A percentile compares a stretch with the other conserved stretches of the same genome.
phyloP scores from a whole-genome alignment of 2,329 filamentous ascomycete species.

The Aureobasidium namibiae region DNA sequence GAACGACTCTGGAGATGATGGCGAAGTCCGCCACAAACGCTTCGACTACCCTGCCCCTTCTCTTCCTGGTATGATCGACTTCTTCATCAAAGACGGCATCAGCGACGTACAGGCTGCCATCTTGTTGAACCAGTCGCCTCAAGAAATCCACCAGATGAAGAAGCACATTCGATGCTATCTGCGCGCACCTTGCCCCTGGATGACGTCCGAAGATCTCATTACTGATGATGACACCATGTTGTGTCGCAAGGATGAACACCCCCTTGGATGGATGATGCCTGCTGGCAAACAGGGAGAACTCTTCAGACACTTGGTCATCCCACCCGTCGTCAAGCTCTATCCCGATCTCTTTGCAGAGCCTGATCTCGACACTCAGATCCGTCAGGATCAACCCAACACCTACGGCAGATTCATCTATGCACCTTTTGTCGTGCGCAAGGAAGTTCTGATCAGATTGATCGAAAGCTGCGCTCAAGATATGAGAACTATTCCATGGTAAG shows the following conservation, averaged over 20 bases:
- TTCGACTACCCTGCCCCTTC: background rate
- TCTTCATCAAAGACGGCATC: background rate
- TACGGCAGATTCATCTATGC: background rate
- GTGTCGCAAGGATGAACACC: background rate
- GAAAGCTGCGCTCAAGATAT: background rate
- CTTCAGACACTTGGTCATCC: background rate
- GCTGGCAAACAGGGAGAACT: background rate
- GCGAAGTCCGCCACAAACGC: background rate
- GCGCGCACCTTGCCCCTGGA: background rate
- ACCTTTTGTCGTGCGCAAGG: background rate
- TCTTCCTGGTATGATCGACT: background rate
- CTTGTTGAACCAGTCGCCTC: background rate
- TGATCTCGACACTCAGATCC: background rate
- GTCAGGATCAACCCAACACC: background rate
- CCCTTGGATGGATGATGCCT: background rate
- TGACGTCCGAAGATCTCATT: background rate
- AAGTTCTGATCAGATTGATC: background rate
- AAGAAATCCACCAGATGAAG: background rate
- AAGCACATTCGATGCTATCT: background rate
- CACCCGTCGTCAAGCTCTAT: background rate
- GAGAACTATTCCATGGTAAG: background rate
- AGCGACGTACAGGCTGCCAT: background rate
- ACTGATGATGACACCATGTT: background rate
- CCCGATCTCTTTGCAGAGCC: background rate
- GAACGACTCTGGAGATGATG: background rate